Conservation (phyloP, 257 asterid species). For the Nicotiana tomentosiformis region DNA sequence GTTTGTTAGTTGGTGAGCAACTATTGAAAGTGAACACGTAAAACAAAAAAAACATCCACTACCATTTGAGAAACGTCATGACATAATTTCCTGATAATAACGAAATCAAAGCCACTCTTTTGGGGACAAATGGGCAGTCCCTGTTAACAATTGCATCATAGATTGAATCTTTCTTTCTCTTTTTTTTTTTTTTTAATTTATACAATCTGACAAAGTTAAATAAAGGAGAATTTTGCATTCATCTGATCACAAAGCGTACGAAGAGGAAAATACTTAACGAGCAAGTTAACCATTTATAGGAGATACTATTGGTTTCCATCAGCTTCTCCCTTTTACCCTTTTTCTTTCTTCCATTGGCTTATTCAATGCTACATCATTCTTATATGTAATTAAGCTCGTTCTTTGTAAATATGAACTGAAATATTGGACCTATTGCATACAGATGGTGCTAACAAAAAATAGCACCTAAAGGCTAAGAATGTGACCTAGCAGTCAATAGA, state of each 20-base stretch:
- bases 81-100: not conserved
- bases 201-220: not conserved
- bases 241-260: not conserved
- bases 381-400: not conserved
- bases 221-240: not conserved
- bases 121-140: not conserved
- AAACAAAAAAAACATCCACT: not conserved
- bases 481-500: not conserved
- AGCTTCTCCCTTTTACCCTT: not conserved
- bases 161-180: not conserved
- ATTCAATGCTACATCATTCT: not conserved
- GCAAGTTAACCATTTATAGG: not conserved
- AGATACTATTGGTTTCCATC: not conserved
- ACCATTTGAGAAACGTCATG: not conserved
- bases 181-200: not conserved
- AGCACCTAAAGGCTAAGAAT: not conserved
- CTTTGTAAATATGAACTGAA: not conserved
- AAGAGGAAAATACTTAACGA: not conserved
- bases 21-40: constrained; percentile 10
- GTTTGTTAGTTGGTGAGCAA: constrained; percentile 27
- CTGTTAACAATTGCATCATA: not conserved
- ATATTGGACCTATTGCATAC: not conserved
- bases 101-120: not conserved
- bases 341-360: not conserved
- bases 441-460: not conserved